phyloP scores from a whole-genome alignment of 441 rosid genomes.

The Viola pubescens region DNA sequence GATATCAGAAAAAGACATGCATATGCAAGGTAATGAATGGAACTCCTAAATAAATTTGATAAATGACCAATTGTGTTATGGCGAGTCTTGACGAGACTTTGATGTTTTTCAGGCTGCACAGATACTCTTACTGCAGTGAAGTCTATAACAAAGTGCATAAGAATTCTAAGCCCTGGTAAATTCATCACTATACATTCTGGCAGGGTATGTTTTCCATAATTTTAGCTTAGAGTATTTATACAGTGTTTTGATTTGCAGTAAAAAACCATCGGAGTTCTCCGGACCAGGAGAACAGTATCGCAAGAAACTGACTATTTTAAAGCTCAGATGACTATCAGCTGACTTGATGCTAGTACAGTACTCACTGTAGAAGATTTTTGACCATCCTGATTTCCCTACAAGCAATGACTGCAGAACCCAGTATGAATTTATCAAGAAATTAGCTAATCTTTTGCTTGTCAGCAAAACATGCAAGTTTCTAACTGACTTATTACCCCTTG shows the following conservation, averaged over 20 bases:
- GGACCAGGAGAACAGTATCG: slow-evolving; percentile 20
- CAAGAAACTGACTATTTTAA: slow-evolving; percentile 18
- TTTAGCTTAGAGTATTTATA: background rate
- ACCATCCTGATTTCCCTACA: background rate
- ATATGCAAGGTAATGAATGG: slow-evolving; percentile 33
- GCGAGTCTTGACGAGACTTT: background rate
- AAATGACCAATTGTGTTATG: too few species aligned
- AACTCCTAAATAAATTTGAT: slow-evolving; percentile 4
- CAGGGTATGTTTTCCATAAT: background rate
- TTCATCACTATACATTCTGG: slow-evolving; percentile 4
- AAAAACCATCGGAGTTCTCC: slow-evolving; percentile 24
- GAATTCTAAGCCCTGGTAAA: slow-evolving; percentile 53
- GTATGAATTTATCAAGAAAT: background rate
- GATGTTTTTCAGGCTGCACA: slow-evolving; percentile 30
- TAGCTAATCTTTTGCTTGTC: background rate
- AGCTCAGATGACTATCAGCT: slow-evolving; percentile 17
- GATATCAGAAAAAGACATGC: slow-evolving; percentile 35
- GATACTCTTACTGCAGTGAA: slow-evolving; percentile 38
- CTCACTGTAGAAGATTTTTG: slow-evolving; percentile 17
- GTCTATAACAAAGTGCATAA: slow-evolving; percentile 43
- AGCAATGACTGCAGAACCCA: slow-evolving; percentile 4
- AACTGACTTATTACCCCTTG: background rate
- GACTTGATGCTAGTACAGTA: slow-evolving; percentile 26
- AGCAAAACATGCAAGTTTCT: background rate
- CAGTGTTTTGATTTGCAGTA: slow-evolving; percentile 29